Evolutionary conservation across 768 basidiomycete genomes (phyloP).

Genomic region (Rhodotorula toruloides): DNA sequence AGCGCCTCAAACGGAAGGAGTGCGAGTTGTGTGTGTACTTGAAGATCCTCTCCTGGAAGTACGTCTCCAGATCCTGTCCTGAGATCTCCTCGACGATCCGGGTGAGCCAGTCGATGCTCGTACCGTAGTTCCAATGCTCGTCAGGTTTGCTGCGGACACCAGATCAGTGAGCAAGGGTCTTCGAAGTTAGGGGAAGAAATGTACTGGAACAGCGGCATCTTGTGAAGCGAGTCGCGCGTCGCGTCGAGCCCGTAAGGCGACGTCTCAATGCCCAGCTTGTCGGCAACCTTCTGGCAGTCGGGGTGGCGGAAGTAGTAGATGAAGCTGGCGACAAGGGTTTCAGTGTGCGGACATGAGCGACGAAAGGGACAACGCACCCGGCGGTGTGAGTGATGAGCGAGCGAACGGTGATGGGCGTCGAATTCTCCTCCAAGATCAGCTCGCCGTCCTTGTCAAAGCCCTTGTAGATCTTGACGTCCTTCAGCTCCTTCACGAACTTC

Average conservation of each 20-base stretch:
- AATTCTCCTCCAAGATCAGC: slow-evolving; percentile 32
- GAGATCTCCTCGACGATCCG: slow-evolving; percentile 43
- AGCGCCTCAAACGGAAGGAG: not conserved
- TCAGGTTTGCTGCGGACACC: not conserved
- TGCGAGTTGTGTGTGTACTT: not conserved
- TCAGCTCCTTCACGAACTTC: slow-evolving; percentile 41
- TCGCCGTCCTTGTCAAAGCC: slow-evolving; percentile 39
- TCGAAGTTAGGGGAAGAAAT: not conserved
- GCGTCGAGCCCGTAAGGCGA: slow-evolving; percentile 9
- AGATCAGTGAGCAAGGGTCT: not conserved
- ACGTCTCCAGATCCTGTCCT: slow-evolving; percentile 42
- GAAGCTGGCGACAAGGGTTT: not conserved
- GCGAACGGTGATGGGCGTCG: slow-evolving; percentile 42
- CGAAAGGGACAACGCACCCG: not conserved
- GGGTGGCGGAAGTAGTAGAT: not conserved
- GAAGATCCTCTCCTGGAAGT: slow-evolving; percentile 45
- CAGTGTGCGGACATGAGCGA: not conserved
- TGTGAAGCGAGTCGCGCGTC: not conserved
- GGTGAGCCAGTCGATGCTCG: slow-evolving; percentile 44
- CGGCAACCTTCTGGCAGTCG: not conserved
- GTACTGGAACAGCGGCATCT: not conserved
- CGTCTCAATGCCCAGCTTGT: not conserved
- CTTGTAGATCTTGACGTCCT: slow-evolving; percentile 35
- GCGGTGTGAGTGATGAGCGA: slow-evolving; percentile 45
- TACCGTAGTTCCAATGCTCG: slow-evolving; percentile 34